Evolutionary conservation across 192 early-diverging fungal species (phyloP), one percentile per base, ranked within the genome.

Genomic region (Phlyctochytrium arcticum): DNA sequence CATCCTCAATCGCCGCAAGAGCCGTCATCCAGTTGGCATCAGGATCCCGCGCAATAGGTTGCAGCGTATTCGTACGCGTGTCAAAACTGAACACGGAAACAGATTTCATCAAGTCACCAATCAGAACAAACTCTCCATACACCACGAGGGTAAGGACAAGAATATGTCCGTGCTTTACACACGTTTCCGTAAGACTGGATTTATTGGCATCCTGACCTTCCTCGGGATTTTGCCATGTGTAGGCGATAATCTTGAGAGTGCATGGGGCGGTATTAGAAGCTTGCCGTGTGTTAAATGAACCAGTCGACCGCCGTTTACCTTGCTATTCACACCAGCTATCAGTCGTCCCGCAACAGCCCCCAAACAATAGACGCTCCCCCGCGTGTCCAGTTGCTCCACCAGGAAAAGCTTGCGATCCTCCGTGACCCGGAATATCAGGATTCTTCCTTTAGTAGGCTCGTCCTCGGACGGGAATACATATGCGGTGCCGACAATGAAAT

Each of bases 71-170:
- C 2, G 23, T 26, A 7, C 27, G 30, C 8, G 61, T 51, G 34
- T 77, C 71, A 55, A 75, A 88, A 10, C 36, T 47, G 42, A 90
- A 76, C 5, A 93, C 42, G 5, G 85, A 77, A 6, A 88, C 84
- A 0, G 91, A 94, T 37, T 86, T 80, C 78, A 96, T 83, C 37
- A 96, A 27, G 70, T 98, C 96, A 19, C 88, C 93, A 10, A 93
- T 89, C 0, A 88, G 56, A 26, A 96, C 67, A 27, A 80, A 80
- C 54, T 93, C 86, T 23, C 87, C 90, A 8, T 62, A 65, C 3
- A 77, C 75, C 3, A 85, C 78, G 32, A 94, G 24, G 17, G 71
- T 75, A 5, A 91, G 48, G 3, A 80, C 70, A 5, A 87, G 33
- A 5, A 87, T 83, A 60, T 87, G 83, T 21, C 84, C 81, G 57